phyloP scores from a whole-genome alignment of 208 protist genomes.

The Trypanosoma congolense region DNA sequence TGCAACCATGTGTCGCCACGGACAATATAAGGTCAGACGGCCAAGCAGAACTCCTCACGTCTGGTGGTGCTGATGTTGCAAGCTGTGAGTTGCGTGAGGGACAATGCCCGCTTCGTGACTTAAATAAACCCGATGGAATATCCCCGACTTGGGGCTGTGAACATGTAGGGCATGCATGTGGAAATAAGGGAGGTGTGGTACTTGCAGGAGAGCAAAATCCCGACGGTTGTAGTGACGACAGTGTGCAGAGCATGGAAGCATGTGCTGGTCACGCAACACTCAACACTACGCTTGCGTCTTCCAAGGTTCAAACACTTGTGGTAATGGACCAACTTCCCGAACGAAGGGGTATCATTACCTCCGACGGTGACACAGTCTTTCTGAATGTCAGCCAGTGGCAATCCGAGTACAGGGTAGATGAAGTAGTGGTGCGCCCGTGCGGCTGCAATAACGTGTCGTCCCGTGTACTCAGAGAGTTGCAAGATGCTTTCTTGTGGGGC shows the following conservation, averaged over 20 bases:
- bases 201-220: neutral
- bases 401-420: constrained; percentile 77
- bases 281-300: constrained; percentile 14
- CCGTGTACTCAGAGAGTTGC: constrained; percentile 46
- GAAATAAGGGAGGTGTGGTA: neutral
- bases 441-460: constrained; percentile 30
- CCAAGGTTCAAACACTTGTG: constrained; percentile 67
- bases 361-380: constrained; percentile 58
- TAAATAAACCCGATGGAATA: no score
- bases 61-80: no score
- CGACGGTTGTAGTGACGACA: neutral
- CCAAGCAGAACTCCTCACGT: no score
- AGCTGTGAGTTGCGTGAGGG: no score
- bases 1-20: neutral
- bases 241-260: neutral
- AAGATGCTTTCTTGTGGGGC: constrained; percentile 48
- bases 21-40: no score
- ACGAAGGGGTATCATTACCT: constrained; percentile 60
- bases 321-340: constrained; percentile 55
- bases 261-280: neutral
- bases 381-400: constrained; percentile 65
- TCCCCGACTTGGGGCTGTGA: neutral
- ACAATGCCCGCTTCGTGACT: no score
- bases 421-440: constrained; percentile 48
- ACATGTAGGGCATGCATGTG: neutral